Conservation (phyloP, 148 eudicot genomes). For the Rhododendron vialii region DNA sequence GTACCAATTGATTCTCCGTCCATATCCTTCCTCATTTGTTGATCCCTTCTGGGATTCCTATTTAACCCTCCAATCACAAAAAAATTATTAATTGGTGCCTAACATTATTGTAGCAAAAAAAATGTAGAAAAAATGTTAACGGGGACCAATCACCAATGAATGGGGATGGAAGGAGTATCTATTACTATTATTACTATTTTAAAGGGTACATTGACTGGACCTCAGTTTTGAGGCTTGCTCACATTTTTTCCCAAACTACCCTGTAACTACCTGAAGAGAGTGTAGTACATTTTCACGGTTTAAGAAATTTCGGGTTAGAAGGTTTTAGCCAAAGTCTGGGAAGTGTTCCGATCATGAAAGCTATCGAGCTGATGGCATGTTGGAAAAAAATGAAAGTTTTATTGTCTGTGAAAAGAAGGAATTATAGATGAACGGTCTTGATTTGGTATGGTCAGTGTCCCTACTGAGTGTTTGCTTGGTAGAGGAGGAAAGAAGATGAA, state of each 20-base stretch:
- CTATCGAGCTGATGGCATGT: neutral
- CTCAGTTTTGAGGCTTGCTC: neutral
- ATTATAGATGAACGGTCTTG: neutral
- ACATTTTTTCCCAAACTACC: neutral
- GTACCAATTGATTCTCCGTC: neutral
- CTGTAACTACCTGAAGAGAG: neutral
- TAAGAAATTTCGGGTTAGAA: neutral
- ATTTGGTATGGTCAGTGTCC: neutral
- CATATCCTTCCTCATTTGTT: neutral
- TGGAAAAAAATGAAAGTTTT: neutral
- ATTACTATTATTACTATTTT: too few relatives aligned
- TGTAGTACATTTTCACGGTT: neutral
- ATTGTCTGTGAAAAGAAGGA: neutral
- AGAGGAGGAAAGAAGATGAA: neutral
- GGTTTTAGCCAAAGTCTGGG: neutral
- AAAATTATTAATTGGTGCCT: too few relatives aligned
- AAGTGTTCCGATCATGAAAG: neutral
- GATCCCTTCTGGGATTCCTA: neutral
- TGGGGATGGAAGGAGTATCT: too few relatives aligned
- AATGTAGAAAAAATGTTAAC: too few relatives aligned
- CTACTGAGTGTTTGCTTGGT: neutral
- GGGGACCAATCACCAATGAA: too few relatives aligned
- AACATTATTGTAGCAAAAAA: too few relatives aligned
- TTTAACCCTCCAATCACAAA: neutral
- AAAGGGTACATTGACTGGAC: neutral